Percentiles rank a stretch among this genome's conserved stretches.
Evolutionary conservation across 495 filamentous ascomycete species (phyloP).

Genomic region (Podospora didyma): DNA sequence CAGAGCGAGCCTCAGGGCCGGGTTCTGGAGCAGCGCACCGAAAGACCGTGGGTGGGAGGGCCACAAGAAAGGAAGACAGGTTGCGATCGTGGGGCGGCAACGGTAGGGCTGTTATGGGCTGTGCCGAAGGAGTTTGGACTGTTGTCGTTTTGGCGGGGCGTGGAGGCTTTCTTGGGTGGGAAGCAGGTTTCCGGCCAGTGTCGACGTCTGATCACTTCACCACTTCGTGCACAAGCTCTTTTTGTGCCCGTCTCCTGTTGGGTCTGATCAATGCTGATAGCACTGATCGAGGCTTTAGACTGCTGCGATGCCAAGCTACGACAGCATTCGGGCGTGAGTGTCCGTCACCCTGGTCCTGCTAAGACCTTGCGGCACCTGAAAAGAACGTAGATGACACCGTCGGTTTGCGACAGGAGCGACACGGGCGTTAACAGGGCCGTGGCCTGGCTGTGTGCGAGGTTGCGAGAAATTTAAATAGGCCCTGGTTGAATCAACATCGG

Average conservation of each 20-base stretch:
- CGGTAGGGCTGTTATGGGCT: slow-evolving; percentile 2
- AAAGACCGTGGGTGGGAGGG: too few species aligned
- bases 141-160: neutral
- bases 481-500: too few species aligned
- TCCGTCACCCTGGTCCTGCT: neutral
- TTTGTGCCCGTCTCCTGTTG: neutral
- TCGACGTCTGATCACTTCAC: too few species aligned
- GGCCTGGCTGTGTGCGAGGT: too few species aligned
- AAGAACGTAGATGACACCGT: too few species aligned
- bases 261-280: neutral
- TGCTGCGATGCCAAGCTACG: neutral
- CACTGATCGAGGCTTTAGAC: neutral
- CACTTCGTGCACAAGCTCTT: too few species aligned
- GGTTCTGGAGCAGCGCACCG: too few species aligned
- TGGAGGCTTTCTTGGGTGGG: neutral
- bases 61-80: too few species aligned
- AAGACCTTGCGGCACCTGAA: neutral
- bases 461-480: too few species aligned
- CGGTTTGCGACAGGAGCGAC: neutral
- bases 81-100: slow-evolving; percentile 4
- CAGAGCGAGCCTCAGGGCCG: too few species aligned
- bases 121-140: neutral
- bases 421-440: neutral
- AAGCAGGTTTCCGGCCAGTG: neutral
- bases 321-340: neutral